Evolutionary conservation across 2,329 filamentous ascomycete genomes (phyloP), one percentile per base, ranked within the genome.

Genomic region (Cercospora sojina): DNA sequence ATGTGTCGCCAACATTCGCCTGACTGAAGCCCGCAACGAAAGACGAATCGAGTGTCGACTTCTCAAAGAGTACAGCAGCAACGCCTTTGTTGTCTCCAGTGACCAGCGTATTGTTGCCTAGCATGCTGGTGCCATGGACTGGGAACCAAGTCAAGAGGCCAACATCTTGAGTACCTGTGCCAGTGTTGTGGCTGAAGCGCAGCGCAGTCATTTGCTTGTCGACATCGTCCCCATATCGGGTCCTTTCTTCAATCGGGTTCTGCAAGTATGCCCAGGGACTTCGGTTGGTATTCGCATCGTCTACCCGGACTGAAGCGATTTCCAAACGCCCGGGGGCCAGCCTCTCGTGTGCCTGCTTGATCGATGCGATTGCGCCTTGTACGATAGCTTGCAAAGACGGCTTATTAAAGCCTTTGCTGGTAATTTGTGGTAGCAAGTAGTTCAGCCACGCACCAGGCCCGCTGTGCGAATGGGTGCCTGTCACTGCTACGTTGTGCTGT

Each of bases 71-170:
- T 75, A 90, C 90, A 0, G 93, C 91, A 2, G 94, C 93, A 6
- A 97, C 92, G 12, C 94, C 94, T 80, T 98, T 98, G 82, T 98
- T 98, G 78, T 98, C 94, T n/a, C 92, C 94, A 2, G 93, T 89
- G 59, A 95, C 87, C 13, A 97, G 84, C 0, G 93, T 97, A 79
- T 97, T 97, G 80, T 97, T 97, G 63, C 91, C 90, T 25, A 93
- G 87, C 79, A 97, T 87, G 0, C 92, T 96, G 0, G 94, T 98
- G 56, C 93, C 93, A 77, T 98, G 94, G 0, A 93, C 91, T 2
- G 94, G 88, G 77, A 94, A 97, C 91, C 93, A 98, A 16, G 92
- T 95, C 65, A 98, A 80, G 0, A 96, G 83, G 12, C 92, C 93
- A 49, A 92, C 87, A 65, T 89, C 90, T 79, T 92, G 93, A 57